Percentiles rank a stretch among this genome's conserved stretches.
These are phyloP conservation scores for Dactylellina leptospora DNA, from an alignment of 2,329 filamentous ascomycete genomes.

Conservation along the genomic window DNA sequence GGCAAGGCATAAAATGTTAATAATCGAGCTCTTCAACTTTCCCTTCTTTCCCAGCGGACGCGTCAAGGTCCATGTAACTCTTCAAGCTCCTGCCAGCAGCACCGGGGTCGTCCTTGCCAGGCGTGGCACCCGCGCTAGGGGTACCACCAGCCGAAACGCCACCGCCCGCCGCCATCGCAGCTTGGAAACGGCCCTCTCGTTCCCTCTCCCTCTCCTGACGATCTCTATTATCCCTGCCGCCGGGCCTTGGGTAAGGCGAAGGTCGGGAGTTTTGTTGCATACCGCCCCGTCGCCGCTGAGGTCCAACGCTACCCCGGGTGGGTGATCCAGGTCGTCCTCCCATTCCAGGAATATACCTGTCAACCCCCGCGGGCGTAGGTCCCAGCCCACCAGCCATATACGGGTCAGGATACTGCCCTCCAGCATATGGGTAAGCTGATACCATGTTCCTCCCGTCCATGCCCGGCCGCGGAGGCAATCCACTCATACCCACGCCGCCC, in stretches of 20 bases:
- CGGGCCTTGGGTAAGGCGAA: constrained; percentile 47
- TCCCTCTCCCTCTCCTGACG: constrained; percentile 53
- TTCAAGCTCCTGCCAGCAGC: constrained; percentile 91
- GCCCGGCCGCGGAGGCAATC: constrained; percentile 31
- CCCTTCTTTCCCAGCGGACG: constrained; percentile 73
- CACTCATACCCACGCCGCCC: constrained; percentile 56
- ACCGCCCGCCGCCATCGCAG: constrained; percentile 62
- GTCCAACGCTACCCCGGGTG: constrained; percentile 48
- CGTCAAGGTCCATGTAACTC: constrained; percentile 97
- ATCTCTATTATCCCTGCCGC: constrained; percentile 46
- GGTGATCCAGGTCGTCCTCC: constrained; percentile 52
- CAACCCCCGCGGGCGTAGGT: constrained; percentile 56
- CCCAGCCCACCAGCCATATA: constrained; percentile 55
- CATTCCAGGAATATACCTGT: constrained; percentile 54
- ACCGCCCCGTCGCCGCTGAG: constrained; percentile 46
- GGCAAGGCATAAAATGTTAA: constrained; percentile 65
- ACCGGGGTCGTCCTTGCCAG: constrained; percentile 82
- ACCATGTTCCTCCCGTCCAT: constrained; percentile 49
- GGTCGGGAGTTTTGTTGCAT: constrained; percentile 41
- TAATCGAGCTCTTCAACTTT: constrained; percentile 86
- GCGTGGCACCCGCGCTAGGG: constrained; percentile 75
- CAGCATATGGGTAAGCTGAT: constrained; percentile 44
- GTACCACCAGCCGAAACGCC: constrained; percentile 76
- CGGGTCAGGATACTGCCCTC: constrained; percentile 54
- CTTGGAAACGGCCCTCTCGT: constrained; percentile 66